Evolutionary conservation across 257 asterid species (phyloP), one percentile per base, ranked within the genome.

Genomic region (Przewalskia tangutica): DNA sequence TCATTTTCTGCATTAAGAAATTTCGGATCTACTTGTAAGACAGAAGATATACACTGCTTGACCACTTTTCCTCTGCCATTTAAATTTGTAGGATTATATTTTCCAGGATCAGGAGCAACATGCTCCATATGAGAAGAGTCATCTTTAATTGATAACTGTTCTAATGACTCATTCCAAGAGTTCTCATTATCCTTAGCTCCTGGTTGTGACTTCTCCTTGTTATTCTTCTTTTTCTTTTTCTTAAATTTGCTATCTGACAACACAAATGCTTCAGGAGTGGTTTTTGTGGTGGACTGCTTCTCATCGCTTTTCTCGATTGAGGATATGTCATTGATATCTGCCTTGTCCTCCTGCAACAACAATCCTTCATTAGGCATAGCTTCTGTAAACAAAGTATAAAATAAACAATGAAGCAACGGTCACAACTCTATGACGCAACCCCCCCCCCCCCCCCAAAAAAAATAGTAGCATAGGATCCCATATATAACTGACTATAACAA

Each of bases 1-100:
- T 95, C 99, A 87, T 92, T 95, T 82, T 95, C 98, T 9, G 97
- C 97, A 88, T 86, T 90, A 10, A 95, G 97, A 88, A 87, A 91
- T 84, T 91, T 91, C 77, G 97, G 99, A 83, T 95, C 96, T 71
- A 95, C 90, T 84, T 86, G 92, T 77, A 95, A 86, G 83, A 92
- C 83, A 38, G 91, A 85, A 53, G 89, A 85, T 42, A 85, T 86
- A 77, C 50, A 63, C 53, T 87, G 90, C 84, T 85, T 89, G 83
- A 76, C 83, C 85, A 77, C 65, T 71, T 64, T 83, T 64, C 70
- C 83, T 82, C 77, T 86, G 66, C 82, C 83, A 82, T 85, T 89
- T 55, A 70, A 51, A 42, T 87, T 88, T 75, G 73, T 75, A 10
- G 16, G 44, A 84, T 90, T 88, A 54, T 80, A 71, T 77, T 85